A percentile compares a stretch with the other conserved stretches of the same genome.
Conservation (phyloP, 441 rosid genomes). For the Pelargonium cotyledonis region DNA sequence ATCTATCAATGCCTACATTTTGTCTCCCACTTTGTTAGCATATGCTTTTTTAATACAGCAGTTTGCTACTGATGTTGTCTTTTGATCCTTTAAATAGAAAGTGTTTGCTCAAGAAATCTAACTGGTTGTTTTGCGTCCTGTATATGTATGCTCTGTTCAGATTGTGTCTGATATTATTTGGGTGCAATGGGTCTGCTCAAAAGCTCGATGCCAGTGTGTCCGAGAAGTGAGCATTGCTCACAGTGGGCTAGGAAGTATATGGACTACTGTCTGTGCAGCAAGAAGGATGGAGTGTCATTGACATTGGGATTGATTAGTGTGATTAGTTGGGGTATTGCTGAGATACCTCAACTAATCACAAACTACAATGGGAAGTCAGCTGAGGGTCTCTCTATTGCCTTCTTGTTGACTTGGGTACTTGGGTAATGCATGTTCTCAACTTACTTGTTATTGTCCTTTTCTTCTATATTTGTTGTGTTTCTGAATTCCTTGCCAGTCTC, state of each 20-base stretch:
- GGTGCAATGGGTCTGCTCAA: constrained; percentile 4
- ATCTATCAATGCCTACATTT: background rate
- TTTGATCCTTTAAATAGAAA: background rate
- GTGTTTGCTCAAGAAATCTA: background rate
- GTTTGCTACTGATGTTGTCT: background rate
- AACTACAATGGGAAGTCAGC: constrained; percentile 61
- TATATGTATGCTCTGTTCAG: background rate
- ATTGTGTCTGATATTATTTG: background rate
- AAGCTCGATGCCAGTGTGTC: constrained; percentile 21
- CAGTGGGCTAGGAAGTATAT: constrained; percentile 39
- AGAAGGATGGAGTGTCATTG: constrained; percentile 45
- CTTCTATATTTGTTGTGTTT: background rate
- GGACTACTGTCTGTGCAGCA: constrained; percentile 47
- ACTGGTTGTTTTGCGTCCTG: background rate
- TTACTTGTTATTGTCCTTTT: background rate
- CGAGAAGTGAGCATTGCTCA: constrained; percentile 32
- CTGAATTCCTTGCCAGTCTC: background rate
- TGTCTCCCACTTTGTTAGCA: background rate
- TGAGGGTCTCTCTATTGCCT: constrained; percentile 72
- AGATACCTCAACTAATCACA: constrained; percentile 71
- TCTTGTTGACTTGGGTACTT: constrained; percentile 66
- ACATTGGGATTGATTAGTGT: constrained; percentile 60
- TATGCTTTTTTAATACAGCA: background rate
- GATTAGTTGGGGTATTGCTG: constrained; percentile 76
- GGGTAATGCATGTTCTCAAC: constrained; percentile 37